These are phyloP conservation scores for Corchorus olitorius DNA, from an alignment of 345 rosid species.

Conservation along the genomic window DNA sequence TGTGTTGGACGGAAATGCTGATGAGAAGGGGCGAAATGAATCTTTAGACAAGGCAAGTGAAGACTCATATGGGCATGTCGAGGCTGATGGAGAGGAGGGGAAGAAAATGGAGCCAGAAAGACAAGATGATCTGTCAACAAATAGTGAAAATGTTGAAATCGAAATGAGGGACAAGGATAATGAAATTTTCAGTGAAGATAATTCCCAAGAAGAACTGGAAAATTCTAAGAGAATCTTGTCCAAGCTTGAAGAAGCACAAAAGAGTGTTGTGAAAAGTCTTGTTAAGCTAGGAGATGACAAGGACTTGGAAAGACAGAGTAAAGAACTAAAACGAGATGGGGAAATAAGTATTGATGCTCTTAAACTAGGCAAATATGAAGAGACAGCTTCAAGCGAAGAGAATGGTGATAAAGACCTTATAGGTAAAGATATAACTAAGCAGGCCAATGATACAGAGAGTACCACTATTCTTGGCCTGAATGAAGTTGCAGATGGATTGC, in stretches of 20 bases:
- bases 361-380: not conserved
- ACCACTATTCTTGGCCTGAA: not conserved
- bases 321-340: not conserved
- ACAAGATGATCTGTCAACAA: not conserved
- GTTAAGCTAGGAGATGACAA: not conserved
- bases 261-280: not conserved
- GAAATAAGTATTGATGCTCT: not conserved
- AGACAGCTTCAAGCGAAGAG: not conserved
- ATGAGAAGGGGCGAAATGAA: not conserved
- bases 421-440: not conserved
- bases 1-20: not conserved
- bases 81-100: not conserved
- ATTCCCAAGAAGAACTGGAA: not conserved
- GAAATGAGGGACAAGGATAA: not conserved
- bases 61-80: not conserved
- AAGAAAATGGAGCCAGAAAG: not conserved
- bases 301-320: not conserved
- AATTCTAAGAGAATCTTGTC: not conserved
- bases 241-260: not conserved
- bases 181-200: not conserved
- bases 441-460: not conserved
- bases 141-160: not conserved
- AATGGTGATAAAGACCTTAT: not conserved
- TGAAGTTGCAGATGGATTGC: not conserved
- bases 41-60: not conserved